Conservation (phyloP, 148 eudicot species). For the Polygonum aviculare region DNA sequence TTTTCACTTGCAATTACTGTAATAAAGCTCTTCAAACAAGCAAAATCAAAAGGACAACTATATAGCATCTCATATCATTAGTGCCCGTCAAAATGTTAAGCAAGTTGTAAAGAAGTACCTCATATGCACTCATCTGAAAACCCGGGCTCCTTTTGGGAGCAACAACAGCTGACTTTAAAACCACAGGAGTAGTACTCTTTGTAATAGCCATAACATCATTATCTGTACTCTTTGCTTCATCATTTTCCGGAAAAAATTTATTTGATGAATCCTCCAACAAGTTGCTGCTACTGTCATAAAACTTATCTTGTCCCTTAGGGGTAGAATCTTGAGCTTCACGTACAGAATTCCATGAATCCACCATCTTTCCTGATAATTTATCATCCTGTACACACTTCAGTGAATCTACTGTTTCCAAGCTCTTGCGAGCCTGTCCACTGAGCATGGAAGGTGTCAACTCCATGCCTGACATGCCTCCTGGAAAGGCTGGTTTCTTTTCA, state of each 20-base stretch:
- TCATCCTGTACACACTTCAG: constrained; percentile 20
- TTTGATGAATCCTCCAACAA: not conserved
- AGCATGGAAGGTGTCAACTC: constrained; percentile 34
- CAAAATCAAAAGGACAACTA: not conserved
- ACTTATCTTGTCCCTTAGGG: constrained; percentile 16
- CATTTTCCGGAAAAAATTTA: constrained; percentile 14
- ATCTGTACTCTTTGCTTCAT: constrained; percentile 20
- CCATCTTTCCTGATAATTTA: constrained; percentile 15
- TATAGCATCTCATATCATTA: not conserved
- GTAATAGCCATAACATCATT: constrained; percentile 9
- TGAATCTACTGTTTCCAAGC: constrained; percentile 36
- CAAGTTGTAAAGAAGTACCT: constrained; percentile 32
- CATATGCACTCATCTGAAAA: constrained; percentile 80
- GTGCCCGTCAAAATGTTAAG: not conserved
- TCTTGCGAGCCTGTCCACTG: constrained; percentile 41
- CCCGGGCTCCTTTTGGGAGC: constrained; percentile 42
- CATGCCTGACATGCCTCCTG: constrained; percentile 27
- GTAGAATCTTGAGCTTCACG: constrained; percentile 21
- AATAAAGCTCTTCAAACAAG: not conserved
- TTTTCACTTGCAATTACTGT: not conserved
- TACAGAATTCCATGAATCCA: constrained; percentile 15
- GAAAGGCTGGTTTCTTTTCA: constrained; percentile 29
- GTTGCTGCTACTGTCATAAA: constrained; percentile 22
- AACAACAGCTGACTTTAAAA: constrained; percentile 19
- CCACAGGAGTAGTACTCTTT: constrained; percentile 19